Evolutionary conservation across 495 filamentous ascomycete species (phyloP).

Genomic region (Neurospora sp.): DNA sequence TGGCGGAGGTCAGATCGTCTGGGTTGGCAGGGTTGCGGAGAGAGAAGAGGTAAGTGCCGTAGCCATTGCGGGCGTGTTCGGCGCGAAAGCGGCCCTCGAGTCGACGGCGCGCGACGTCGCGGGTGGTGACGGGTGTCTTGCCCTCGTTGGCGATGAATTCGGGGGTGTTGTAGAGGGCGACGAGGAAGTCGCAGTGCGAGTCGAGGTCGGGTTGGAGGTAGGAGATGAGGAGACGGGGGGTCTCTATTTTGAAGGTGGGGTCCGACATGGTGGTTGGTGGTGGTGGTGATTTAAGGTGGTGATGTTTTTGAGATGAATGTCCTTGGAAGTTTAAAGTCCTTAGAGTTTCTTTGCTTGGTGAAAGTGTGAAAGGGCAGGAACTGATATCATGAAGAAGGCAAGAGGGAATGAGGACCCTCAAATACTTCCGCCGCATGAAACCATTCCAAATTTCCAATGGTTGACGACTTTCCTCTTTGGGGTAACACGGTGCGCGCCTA

Average conservation of each 20-base stretch:
- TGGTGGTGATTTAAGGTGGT: neutral
- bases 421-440: neutral
- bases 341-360: neutral
- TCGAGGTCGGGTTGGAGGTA: slow-evolving; percentile 19
- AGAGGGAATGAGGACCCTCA: neutral
- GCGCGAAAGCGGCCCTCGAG: slow-evolving; percentile 12
- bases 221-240: slow-evolving; percentile 24
- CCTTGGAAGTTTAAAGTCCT: neutral
- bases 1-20: neutral
- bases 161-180: slow-evolving; percentile 27
- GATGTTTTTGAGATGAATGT: neutral
- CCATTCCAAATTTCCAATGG: neutral
- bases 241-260: slow-evolving; percentile 20
- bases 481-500: neutral
- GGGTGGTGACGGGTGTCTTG: slow-evolving; percentile 13
- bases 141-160: slow-evolving; percentile 19
- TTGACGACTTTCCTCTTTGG: neutral
- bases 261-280: slow-evolving; percentile 4
- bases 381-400: neutral
- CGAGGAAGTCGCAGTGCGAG: slow-evolving; percentile 27
- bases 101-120: slow-evolving; percentile 15
- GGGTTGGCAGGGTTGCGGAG: neutral
- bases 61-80: slow-evolving; percentile 20
- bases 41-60: slow-evolving; percentile 25
- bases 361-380: neutral